A percentile compares a stretch with the other conserved stretches of the same genome.
Conservation (phyloP, 805 yeast genomes). For the Diddensiella transvaalensis region DNA sequence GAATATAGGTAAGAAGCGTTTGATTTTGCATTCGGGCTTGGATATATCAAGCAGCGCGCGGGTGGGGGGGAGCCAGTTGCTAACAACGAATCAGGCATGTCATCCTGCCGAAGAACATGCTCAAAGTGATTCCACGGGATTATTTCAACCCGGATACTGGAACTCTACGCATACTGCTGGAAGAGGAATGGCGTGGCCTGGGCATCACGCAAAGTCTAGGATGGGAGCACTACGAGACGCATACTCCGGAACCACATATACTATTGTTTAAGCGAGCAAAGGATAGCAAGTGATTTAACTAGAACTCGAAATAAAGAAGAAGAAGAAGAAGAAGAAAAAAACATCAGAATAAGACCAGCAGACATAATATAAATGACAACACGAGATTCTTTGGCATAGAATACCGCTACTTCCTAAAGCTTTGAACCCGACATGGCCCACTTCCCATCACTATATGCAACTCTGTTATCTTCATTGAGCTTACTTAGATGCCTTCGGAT, state of each 20-base stretch:
- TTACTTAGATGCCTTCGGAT: conserved; percentile 31
- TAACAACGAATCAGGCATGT: conserved; percentile 85
- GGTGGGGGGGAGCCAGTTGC: too few species aligned
- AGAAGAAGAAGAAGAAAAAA: neutral
- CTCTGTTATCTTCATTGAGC: conserved; percentile 25
- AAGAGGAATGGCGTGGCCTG: conserved; percentile 98
- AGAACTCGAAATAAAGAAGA: neutral
- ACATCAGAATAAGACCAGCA: neutral
- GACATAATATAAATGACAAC: too few species aligned
- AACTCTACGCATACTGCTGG: conserved; percentile 81
- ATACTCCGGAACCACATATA: conserved; percentile 97
- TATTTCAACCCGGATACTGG: conserved; percentile 93
- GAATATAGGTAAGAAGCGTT: conserved; percentile 64
- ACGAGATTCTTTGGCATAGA: neutral
- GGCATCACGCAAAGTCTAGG: conserved; percentile 97
- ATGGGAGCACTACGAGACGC: conserved; percentile 97
- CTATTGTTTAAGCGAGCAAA: conserved; percentile 59
- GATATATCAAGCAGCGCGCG: too few species aligned
- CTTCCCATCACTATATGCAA: conserved; percentile 9
- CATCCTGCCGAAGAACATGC: conserved; percentile 93
- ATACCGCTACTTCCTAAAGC: neutral
- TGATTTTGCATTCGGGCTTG: too few species aligned
- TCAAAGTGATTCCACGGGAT: conserved; percentile 89
- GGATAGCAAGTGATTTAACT: neutral
- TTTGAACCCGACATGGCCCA: conserved; percentile 15